Evolutionary conservation across 2,329 filamentous ascomycete species (phyloP).

Genomic region (Lasiodiplodia hormozganensis): DNA sequence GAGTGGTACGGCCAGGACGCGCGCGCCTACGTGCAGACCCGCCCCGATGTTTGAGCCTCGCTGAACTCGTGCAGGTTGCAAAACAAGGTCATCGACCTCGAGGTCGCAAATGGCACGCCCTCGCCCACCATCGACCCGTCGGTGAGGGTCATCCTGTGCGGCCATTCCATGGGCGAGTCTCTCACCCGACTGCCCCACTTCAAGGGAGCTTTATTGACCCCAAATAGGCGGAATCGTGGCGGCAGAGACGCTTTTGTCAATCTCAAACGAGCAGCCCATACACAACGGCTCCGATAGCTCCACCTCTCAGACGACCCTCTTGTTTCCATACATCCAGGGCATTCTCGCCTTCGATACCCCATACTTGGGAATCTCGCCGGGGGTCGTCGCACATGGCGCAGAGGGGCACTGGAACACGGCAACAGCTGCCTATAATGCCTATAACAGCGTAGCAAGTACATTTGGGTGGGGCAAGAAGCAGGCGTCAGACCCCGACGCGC

Average conservation of each 20-base stretch:
- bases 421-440: constrained; percentile 71
- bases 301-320: constrained; percentile 64
- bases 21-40: constrained; percentile 23
- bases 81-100: constrained; percentile 91
- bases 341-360: constrained; percentile 95
- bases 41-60: background rate
- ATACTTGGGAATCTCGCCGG: constrained; percentile 80
- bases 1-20: constrained; percentile 65
- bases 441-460: constrained; percentile 66
- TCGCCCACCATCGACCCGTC: constrained; percentile 87
- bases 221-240: constrained; percentile 80
- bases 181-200: constrained; percentile 50
- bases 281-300: constrained; percentile 46
- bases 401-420: constrained; percentile 85
- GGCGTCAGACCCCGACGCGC: constrained; percentile 31
- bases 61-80: constrained; percentile 68
- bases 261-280: constrained; percentile 64
- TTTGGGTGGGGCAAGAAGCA: constrained; percentile 65
- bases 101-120: constrained; percentile 79
- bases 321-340: constrained; percentile 93
- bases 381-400: constrained; percentile 83
- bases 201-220: constrained; percentile 51
- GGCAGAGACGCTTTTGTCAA: constrained; percentile 81
- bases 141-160: constrained; percentile 80
- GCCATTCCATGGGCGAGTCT: constrained; percentile 75